Conservation (phyloP, 805 yeast genomes). For the Lipomyces anomalus region DNA sequence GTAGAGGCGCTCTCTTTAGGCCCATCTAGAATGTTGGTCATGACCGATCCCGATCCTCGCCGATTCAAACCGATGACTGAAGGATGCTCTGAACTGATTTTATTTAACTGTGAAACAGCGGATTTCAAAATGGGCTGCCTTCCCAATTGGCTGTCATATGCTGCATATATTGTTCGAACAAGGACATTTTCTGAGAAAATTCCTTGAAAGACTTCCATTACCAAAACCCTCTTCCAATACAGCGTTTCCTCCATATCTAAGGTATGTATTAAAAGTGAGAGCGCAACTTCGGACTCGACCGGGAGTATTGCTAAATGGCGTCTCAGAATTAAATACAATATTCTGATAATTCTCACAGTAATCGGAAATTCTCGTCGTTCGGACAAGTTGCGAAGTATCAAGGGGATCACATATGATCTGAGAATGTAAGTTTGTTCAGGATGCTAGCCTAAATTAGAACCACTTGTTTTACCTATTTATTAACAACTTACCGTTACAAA, state of each 20-base stretch:
- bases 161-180: conserved; percentile 48
- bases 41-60: conserved; percentile 8
- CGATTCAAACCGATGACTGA: conserved; percentile 31
- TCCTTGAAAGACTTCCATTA: conserved; percentile 65
- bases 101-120: conserved; percentile 42
- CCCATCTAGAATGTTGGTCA: conserved; percentile 3
- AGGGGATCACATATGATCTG: conserved; percentile 66
- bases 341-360: conserved; percentile 68
- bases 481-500: conserved; percentile 41
- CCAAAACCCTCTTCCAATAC: conserved; percentile 66
- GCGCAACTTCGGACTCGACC: conserved; percentile 74
- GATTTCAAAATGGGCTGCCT: conserved; percentile 58
- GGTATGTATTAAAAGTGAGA: conserved; percentile 69
- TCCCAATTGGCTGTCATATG: conserved; percentile 55
- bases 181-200: conserved; percentile 53
- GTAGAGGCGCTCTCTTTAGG: conserved; percentile 2
- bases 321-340: conserved; percentile 55
- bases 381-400: conserved; percentile 61
- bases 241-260: conserved; percentile 54
- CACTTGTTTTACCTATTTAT: too few species aligned
- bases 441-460: conserved; percentile 34
- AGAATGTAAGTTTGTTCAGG: conserved; percentile 61
- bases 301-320: conserved; percentile 58
- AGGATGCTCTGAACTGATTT: conserved; percentile 35
- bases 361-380: conserved; percentile 57